These are phyloP conservation scores for Hericium coralloides DNA, from an alignment of 768 basidiomycete species.

Conservation along the genomic window DNA sequence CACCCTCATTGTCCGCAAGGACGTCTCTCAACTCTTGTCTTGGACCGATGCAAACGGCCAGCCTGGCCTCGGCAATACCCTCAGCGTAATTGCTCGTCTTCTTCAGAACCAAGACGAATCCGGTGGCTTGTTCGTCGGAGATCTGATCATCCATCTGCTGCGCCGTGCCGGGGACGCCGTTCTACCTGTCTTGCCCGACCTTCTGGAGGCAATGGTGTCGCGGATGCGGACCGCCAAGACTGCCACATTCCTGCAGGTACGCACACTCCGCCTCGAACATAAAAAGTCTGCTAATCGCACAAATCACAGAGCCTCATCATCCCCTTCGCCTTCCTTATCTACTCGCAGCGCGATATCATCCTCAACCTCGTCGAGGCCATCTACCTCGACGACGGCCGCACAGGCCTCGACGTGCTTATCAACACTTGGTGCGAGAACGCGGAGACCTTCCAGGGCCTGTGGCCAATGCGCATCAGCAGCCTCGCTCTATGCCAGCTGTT, in stretches of 20 bases:
- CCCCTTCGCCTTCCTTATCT: slow-evolving; percentile 90
- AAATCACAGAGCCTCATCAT: slow-evolving; percentile 67
- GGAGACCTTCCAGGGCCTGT: slow-evolving; percentile 91
- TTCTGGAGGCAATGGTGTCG: slow-evolving; percentile 74
- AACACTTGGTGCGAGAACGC: slow-evolving; percentile 93
- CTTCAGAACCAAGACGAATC: slow-evolving; percentile 81
- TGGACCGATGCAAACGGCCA: slow-evolving; percentile 66
- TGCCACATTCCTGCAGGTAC: slow-evolving; percentile 83
- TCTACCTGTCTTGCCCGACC: slow-evolving; percentile 76
- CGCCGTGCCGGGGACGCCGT: slow-evolving; percentile 75
- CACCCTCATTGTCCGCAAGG: slow-evolving; percentile 81
- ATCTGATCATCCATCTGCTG: slow-evolving; percentile 88
- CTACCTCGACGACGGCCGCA: slow-evolving; percentile 40
- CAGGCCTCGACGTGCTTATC: slow-evolving; percentile 80
- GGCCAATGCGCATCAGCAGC: slow-evolving; percentile 82
- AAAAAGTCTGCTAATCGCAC: background rate
- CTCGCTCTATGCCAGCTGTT: slow-evolving; percentile 75
- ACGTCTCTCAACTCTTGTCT: slow-evolving; percentile 66
- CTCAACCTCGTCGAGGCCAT: slow-evolving; percentile 69
- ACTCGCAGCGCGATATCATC: slow-evolving; percentile 76
- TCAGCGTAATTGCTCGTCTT: slow-evolving; percentile 69
- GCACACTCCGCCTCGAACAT: background rate
- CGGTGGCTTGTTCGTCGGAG: slow-evolving; percentile 88
- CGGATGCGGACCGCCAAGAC: slow-evolving; percentile 83
- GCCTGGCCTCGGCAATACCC: slow-evolving; percentile 66